Percentiles rank a stretch among this genome's conserved stretches.
Conservation (phyloP, 495 filamentous ascomycete species). For the Pyrenopolyporus hunteri region DNA sequence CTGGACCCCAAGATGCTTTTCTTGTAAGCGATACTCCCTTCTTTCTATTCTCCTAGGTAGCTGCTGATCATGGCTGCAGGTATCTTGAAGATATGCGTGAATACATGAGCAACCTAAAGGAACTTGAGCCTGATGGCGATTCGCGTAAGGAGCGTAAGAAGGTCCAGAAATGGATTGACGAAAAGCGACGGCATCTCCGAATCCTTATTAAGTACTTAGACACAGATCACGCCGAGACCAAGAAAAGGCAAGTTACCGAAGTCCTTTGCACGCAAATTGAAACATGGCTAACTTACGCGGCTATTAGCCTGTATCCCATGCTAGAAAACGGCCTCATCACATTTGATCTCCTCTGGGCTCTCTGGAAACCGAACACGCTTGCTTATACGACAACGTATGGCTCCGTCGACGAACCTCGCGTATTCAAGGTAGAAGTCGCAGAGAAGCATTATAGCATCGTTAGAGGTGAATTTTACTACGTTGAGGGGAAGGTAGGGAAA, state of each 20-base stretch:
- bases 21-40: constrained; percentile 50
- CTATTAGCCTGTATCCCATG: constrained; percentile 73
- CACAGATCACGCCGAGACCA: constrained; percentile 77
- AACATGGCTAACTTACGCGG: not conserved
- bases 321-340: constrained; percentile 86
- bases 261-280: not conserved
- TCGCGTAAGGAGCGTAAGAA: constrained; percentile 65
- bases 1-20: constrained; percentile 90
- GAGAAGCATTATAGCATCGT: constrained; percentile 74
- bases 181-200: constrained; percentile 73
- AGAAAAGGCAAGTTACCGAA: constrained; percentile 56
- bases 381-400: constrained; percentile 84
- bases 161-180: constrained; percentile 68
- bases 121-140: constrained; percentile 50
- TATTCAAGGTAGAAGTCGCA: constrained; percentile 87
- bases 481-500: constrained; percentile 73
- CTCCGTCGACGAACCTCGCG: constrained; percentile 77
- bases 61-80: constrained; percentile 28
- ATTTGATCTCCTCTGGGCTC: constrained; percentile 87
- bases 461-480: constrained; percentile 77
- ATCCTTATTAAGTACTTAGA: constrained; percentile 82
- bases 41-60: not conserved
- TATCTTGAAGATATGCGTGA: constrained; percentile 79
- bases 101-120: constrained; percentile 69
- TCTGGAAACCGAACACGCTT: constrained; percentile 90